phyloP scores from a whole-genome alignment of 805 yeast species.

The Saccharomycopsis guyanensis region DNA sequence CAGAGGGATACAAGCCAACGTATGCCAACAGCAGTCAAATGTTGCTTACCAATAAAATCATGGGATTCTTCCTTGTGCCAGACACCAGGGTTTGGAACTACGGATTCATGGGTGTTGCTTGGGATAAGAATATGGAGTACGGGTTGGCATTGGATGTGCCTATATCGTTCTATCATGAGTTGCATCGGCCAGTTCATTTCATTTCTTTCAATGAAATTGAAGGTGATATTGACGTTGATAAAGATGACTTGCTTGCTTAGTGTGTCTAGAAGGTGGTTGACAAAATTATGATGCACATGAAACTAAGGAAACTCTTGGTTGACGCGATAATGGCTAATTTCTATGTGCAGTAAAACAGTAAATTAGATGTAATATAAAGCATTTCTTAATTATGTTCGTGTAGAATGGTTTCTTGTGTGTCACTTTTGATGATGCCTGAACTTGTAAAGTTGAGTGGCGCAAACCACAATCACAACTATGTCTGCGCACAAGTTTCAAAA shows the following conservation, averaged over 20 bases:
- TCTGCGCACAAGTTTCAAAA: too few relatives aligned
- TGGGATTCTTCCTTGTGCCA: slow-evolving; percentile 85
- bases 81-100: slow-evolving; percentile 83
- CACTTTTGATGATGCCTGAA: too few relatives aligned
- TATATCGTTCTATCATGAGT: slow-evolving; percentile 70
- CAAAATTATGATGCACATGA: too few relatives aligned
- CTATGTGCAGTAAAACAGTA: too few relatives aligned
- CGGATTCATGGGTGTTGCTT: slow-evolving; percentile 78
- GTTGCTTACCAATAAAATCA: slow-evolving; percentile 61
- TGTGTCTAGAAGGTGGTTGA: not conserved
- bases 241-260: not conserved
- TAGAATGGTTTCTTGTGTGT: too few relatives aligned
- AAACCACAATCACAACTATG: too few relatives aligned
- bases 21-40: slow-evolving; percentile 62
- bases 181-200: slow-evolving; percentile 87
- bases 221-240: slow-evolving; percentile 26
- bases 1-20: slow-evolving; percentile 57
- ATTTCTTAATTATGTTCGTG: too few relatives aligned
- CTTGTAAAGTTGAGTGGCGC: too few relatives aligned
- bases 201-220: slow-evolving; percentile 62
- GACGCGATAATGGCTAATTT: too few relatives aligned
- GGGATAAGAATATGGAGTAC: slow-evolving; percentile 55
- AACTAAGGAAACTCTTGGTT: too few relatives aligned
- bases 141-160: slow-evolving; percentile 74
- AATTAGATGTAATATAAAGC: too few relatives aligned